Percentiles rank a stretch among this genome's conserved stretches.
Evolutionary conservation across 768 basidiomycete species (phyloP).

Genomic region (Suillus placidus): DNA sequence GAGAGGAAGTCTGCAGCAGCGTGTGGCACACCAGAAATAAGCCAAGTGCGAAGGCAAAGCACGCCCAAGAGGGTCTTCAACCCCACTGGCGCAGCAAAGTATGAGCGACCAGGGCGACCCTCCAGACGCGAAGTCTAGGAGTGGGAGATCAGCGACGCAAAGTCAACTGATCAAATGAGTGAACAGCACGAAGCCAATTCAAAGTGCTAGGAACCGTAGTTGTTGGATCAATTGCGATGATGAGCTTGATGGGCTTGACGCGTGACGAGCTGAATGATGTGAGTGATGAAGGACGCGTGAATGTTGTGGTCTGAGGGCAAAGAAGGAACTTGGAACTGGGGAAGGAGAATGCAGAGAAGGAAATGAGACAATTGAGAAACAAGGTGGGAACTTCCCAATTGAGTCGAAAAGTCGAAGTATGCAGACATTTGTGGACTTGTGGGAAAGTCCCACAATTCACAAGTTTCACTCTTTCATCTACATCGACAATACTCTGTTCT

Average conservation of each 20-base stretch:
- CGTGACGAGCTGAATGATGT: not conserved
- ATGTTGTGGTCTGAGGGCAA: not conserved
- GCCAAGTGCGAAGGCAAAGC: not conserved
- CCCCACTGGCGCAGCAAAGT: not conserved
- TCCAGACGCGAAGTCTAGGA: not conserved
- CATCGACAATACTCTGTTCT: not conserved
- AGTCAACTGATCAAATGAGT: not conserved
- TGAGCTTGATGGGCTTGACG: not conserved
- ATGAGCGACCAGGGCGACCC: not conserved
- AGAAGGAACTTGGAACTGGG: not conserved
- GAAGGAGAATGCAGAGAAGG: not conserved
- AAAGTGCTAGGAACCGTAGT: not conserved
- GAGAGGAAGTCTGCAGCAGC: not conserved
- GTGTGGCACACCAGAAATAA: not conserved
- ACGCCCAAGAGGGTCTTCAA: not conserved
- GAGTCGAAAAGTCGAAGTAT: not conserved
- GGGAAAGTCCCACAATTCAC: not conserved
- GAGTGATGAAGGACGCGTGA: not conserved
- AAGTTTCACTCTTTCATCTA: not conserved
- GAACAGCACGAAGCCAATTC: not conserved
- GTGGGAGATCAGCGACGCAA: not conserved
- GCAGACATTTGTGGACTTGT: not conserved
- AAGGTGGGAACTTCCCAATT: constrained; percentile 1
- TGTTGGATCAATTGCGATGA: not conserved
- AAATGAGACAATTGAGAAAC: not conserved